Percentiles rank a stretch among this genome's conserved stretches.
phyloP scores from a whole-genome alignment of 345 rosid genomes.

The Corchorus olitorius region DNA sequence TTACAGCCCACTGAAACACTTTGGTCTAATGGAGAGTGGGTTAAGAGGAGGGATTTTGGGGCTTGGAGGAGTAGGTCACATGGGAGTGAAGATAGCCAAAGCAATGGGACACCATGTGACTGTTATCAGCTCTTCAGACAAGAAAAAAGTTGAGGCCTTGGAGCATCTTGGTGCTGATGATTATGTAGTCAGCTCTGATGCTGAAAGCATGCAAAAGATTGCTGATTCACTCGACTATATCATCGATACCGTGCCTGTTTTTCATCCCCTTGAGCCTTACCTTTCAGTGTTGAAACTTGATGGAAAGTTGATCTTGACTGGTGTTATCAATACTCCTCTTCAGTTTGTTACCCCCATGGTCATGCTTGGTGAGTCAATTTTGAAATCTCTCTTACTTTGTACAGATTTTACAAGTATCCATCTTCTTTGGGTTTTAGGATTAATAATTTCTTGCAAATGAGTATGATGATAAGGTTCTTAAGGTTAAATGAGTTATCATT shows the following conservation, averaged over 20 bases:
- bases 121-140: slow-evolving; percentile 90
- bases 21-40: slow-evolving; percentile 64
- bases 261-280: slow-evolving; percentile 84
- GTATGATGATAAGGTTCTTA: not conserved
- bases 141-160: slow-evolving; percentile 79
- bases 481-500: not conserved
- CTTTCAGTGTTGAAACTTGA: slow-evolving; percentile 71
- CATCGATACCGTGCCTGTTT: slow-evolving; percentile 86
- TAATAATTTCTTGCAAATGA: not conserved
- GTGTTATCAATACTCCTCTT: slow-evolving; percentile 72
- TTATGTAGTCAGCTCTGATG: slow-evolving; percentile 77
- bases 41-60: slow-evolving; percentile 85
- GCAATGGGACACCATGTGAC: slow-evolving; percentile 96
- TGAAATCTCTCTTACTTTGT: not conserved
- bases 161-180: slow-evolving; percentile 88
- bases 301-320: slow-evolving; percentile 84
- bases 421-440: not conserved
- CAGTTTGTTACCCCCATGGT: slow-evolving; percentile 74
- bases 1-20: slow-evolving; percentile 86
- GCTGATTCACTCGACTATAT: slow-evolving; percentile 84
- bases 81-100: slow-evolving; percentile 95
- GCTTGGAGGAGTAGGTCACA: slow-evolving; percentile 96
- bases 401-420: too few species aligned
- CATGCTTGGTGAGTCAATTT: slow-evolving; percentile 67
- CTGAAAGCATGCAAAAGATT: slow-evolving; percentile 51